Percentiles rank a stretch among this genome's conserved stretches.
These are phyloP conservation scores for Backusella luteola DNA, from an alignment of 192 early-diverging fungal species.

Conservation along the genomic window DNA sequence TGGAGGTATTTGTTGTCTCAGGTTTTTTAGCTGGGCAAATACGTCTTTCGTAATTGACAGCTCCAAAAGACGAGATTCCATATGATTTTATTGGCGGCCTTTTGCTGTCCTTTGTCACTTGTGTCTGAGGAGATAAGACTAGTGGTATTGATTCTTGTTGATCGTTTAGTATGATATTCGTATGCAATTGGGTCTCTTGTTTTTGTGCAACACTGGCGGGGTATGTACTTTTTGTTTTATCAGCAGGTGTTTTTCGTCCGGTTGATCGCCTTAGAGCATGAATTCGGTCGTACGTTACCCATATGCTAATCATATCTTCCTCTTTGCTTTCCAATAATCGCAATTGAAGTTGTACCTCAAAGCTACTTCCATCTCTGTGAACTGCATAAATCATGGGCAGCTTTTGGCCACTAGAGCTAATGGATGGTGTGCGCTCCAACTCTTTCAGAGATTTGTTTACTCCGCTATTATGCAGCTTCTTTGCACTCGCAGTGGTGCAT, in stretches of 20 bases:
- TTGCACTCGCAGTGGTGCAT: background rate
- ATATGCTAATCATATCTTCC: constrained; percentile 54
- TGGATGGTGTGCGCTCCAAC: background rate
- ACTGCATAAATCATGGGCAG: constrained; percentile 51
- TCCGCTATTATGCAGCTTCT: background rate
- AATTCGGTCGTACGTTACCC: constrained; percentile 62
- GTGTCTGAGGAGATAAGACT: background rate
- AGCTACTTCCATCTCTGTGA: constrained; percentile 59
- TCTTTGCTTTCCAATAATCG: constrained; percentile 49
- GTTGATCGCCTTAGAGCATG: constrained; percentile 25
- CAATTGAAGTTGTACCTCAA: constrained; percentile 61
- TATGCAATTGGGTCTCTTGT: background rate
- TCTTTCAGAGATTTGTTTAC: background rate
- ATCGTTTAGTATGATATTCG: background rate
- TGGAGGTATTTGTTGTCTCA: background rate
- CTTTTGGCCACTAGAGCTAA: background rate
- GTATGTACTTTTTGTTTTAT: background rate
- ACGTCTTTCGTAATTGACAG: background rate
- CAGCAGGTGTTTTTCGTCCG: background rate
- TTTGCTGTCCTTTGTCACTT: background rate
- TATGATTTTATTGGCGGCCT: constrained; percentile 6
- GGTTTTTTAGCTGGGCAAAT: background rate
- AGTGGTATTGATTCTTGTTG: background rate
- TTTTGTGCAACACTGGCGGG: background rate
- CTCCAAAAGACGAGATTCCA: constrained; percentile 18